Conservation (phyloP, 1,284 basidiomycete species). For the Malassezia nana region DNA sequence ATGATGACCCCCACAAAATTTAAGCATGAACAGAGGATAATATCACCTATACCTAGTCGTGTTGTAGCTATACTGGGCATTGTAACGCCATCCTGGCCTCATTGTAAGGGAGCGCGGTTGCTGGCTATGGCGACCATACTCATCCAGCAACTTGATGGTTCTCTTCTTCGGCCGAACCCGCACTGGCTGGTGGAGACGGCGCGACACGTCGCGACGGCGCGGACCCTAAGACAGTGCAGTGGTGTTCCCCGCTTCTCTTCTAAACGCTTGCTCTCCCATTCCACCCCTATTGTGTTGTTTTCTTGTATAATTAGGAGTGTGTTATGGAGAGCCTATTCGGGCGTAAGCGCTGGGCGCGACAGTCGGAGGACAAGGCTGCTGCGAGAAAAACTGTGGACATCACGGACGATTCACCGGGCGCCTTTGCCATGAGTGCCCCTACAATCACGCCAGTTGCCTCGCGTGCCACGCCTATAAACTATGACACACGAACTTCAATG, state of each 20-base stretch:
- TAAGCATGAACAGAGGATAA: background rate
- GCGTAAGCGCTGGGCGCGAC: conserved; percentile 10
- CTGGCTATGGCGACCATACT: too few relatives aligned
- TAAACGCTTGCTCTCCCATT: background rate
- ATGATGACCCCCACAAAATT: conserved; percentile 15
- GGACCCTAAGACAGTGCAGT: background rate
- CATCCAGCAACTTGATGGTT: too few relatives aligned
- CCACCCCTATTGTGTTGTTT: background rate
- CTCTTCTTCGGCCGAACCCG: background rate
- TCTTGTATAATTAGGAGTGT: background rate
- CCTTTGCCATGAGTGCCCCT: conserved; percentile 6
- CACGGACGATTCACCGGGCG: conserved; percentile 1
- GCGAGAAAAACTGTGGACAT: background rate
- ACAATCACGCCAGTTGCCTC: conserved; percentile 1
- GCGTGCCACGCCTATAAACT: background rate
- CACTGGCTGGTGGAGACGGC: background rate
- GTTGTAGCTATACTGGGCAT: background rate
- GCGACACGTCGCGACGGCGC: background rate
- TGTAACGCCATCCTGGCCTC: background rate
- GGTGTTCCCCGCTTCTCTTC: background rate
- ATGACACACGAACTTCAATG: background rate
- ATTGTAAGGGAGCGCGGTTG: background rate
- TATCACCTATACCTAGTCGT: background rate
- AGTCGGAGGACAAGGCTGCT: background rate
- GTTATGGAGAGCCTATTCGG: conserved; percentile 18